These are phyloP conservation scores for Tetrapisispora taiwanensis DNA, from an alignment of 805 yeast species.

Conservation along the genomic window DNA sequence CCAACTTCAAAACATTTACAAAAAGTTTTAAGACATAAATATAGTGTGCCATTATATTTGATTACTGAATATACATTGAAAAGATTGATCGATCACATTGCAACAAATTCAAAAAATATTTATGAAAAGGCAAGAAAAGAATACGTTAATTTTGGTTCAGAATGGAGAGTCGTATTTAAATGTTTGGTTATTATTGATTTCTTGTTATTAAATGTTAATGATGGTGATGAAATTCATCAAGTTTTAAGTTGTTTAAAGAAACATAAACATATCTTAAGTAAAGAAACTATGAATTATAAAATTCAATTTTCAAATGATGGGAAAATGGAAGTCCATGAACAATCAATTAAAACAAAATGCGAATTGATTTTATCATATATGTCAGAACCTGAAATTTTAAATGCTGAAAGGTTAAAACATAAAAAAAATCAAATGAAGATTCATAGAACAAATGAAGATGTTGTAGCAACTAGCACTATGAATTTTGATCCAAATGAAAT, in stretches of 20 bases:
- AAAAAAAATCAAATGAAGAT: conserved; percentile 25
- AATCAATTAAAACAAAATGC: conserved; percentile 29
- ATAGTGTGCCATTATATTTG: conserved; percentile 24
- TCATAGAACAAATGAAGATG: conserved; percentile 22
- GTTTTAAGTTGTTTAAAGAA: conserved; percentile 24
- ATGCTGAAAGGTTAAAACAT: conserved; percentile 22
- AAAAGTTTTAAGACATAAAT: conserved; percentile 26
- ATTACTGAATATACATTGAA: conserved; percentile 30
- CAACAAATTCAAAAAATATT: conserved; percentile 27
- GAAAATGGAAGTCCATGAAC: conserved; percentile 31
- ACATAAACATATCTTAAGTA: conserved; percentile 26
- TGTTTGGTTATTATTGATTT: conserved; percentile 30
- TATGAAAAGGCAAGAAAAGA: conserved; percentile 32
- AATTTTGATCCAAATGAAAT: conserved; percentile 2
- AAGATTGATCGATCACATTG: conserved; percentile 30
- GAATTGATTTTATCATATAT: conserved; percentile 23
- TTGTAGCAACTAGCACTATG: conserved; percentile 1
- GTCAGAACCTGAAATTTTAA: conserved; percentile 24
- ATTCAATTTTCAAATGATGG: conserved; percentile 29
- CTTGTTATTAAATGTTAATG: conserved; percentile 26
- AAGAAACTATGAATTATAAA: conserved; percentile 23
- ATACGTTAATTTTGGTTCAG: conserved; percentile 32
- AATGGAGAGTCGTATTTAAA: conserved; percentile 34
- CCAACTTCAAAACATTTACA: conserved; percentile 37
- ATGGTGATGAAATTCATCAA: conserved; percentile 27